phyloP scores from a whole-genome alignment of 257 asterid species.

The Osmanthus fragrans region DNA sequence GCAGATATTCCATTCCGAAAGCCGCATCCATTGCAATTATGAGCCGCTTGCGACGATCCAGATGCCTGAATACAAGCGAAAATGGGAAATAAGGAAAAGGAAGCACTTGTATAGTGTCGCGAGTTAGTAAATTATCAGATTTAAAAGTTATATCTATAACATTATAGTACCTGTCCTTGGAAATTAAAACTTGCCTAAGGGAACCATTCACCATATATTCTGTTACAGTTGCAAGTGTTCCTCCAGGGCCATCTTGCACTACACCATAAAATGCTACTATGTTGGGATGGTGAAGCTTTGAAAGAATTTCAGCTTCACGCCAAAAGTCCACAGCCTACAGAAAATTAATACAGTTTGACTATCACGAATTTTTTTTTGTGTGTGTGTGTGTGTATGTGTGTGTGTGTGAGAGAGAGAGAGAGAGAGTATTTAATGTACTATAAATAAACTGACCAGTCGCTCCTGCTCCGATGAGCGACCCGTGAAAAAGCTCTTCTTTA shows the following conservation, averaged over 20 bases:
- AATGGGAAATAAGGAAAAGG: not conserved
- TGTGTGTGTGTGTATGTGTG: too few relatives aligned
- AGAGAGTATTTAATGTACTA: not conserved
- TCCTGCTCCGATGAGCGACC: slow-evolving; percentile 90
- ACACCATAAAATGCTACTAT: slow-evolving; percentile 97
- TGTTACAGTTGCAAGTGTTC: slow-evolving; percentile 90
- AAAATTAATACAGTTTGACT: slow-evolving; percentile 22
- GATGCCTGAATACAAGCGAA: slow-evolving; percentile 58
- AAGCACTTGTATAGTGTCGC: not conserved
- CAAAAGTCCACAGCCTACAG: slow-evolving; percentile 77
- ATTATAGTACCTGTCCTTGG: slow-evolving; percentile 69
- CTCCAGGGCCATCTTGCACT: slow-evolving; percentile 95
- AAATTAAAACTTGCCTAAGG: slow-evolving; percentile 73
- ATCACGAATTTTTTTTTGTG: too few relatives aligned
- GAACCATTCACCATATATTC: slow-evolving; percentile 96
- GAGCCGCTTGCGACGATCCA: slow-evolving; percentile 90
- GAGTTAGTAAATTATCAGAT: not conserved
- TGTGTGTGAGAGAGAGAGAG: slow-evolving; percentile 7
- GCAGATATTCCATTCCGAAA: slow-evolving; percentile 96
- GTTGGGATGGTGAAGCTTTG: slow-evolving; percentile 96
- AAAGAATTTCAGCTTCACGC: slow-evolving; percentile 91
- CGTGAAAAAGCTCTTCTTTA: slow-evolving; percentile 86
- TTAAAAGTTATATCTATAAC: not conserved
- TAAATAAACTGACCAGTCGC: slow-evolving; percentile 54
- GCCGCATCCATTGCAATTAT: slow-evolving; percentile 97